These are phyloP conservation scores for Aureobasidium musti DNA, from an alignment of 2,329 filamentous ascomycete genomes.

Conservation along the genomic window DNA sequence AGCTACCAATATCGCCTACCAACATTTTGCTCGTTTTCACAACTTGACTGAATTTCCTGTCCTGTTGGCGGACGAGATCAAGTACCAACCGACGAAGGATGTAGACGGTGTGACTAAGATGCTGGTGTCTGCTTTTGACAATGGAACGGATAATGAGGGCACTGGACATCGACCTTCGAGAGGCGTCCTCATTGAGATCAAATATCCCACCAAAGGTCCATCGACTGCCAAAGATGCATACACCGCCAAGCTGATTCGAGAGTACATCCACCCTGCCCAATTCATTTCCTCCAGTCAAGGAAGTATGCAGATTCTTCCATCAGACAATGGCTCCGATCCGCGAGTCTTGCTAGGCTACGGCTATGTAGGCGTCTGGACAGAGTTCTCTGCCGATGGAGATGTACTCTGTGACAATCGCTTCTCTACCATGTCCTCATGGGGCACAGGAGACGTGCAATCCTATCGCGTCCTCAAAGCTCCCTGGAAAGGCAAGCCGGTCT, in stretches of 20 bases:
- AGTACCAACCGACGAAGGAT: slow-evolving; percentile 25
- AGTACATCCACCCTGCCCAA: slow-evolving; percentile 36
- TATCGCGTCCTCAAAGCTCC: slow-evolving; percentile 44
- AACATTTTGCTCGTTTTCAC: slow-evolving; percentile 53
- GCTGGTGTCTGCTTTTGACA: slow-evolving; percentile 53
- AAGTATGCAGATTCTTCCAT: slow-evolving; percentile 34
- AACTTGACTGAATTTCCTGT: slow-evolving; percentile 48
- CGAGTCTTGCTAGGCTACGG: slow-evolving; percentile 56
- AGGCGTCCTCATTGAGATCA: slow-evolving; percentile 40
- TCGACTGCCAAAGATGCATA: slow-evolving; percentile 11
- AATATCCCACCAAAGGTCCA: slow-evolving; percentile 33
- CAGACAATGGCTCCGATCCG: slow-evolving; percentile 24
- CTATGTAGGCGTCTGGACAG: slow-evolving; percentile 52
- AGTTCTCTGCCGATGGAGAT: slow-evolving; percentile 47
- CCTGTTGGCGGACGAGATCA: slow-evolving; percentile 27
- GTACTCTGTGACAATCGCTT: slow-evolving; percentile 50
- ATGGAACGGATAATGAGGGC: slow-evolving; percentile 37
- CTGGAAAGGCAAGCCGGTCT: slow-evolving; percentile 36
- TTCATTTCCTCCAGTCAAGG: slow-evolving; percentile 36
- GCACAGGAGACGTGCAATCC: slow-evolving; percentile 40
- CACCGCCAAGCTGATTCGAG: slow-evolving; percentile 38
- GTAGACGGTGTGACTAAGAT: slow-evolving; percentile 37
- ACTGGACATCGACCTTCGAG: slow-evolving; percentile 32
- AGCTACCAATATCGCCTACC: slow-evolving; percentile 47
- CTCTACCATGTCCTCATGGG: slow-evolving; percentile 39